Conservation (phyloP, 2,329 filamentous ascomycete species). For the Fusarium succisae region DNA sequence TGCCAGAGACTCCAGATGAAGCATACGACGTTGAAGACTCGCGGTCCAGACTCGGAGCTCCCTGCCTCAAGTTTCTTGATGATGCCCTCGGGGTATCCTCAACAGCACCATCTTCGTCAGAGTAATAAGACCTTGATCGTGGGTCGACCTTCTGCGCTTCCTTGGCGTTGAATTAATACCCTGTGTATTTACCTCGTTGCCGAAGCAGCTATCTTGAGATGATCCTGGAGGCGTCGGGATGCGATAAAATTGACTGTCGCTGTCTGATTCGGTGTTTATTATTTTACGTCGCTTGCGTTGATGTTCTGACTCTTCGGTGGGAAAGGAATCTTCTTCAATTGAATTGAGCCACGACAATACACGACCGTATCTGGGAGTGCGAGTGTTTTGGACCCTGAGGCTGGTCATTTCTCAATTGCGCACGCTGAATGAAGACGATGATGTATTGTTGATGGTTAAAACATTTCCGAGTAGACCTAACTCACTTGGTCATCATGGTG, state of each 20-base stretch:
- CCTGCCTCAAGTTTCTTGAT: not conserved
- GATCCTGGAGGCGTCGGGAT: not conserved
- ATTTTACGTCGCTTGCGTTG: not conserved
- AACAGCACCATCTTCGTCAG: not conserved
- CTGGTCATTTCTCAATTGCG: not conserved
- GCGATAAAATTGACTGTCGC: not conserved
- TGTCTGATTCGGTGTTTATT: not conserved
- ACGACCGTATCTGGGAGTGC: not conserved
- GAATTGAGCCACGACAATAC: not conserved
- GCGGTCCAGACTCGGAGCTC: not conserved
- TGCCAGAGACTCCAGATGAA: not conserved
- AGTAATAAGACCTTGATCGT: not conserved
- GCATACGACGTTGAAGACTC: not conserved
- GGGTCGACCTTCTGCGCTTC: not conserved
- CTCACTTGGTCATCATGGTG: not conserved
- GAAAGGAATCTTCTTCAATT: not conserved
- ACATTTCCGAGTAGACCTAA: not conserved
- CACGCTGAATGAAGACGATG: not conserved
- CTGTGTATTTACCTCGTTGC: too few relatives aligned
- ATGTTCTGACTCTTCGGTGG: not conserved
- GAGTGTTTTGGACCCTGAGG: not conserved
- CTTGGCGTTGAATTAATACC: not conserved
- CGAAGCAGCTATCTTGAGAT: not conserved
- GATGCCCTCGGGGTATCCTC: not conserved
- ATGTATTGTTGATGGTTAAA: not conserved